Percentiles rank a stretch among this genome's conserved stretches.
Evolutionary conservation across 768 basidiomycete genomes (phyloP).

Genomic region (Mycena haematopus): DNA sequence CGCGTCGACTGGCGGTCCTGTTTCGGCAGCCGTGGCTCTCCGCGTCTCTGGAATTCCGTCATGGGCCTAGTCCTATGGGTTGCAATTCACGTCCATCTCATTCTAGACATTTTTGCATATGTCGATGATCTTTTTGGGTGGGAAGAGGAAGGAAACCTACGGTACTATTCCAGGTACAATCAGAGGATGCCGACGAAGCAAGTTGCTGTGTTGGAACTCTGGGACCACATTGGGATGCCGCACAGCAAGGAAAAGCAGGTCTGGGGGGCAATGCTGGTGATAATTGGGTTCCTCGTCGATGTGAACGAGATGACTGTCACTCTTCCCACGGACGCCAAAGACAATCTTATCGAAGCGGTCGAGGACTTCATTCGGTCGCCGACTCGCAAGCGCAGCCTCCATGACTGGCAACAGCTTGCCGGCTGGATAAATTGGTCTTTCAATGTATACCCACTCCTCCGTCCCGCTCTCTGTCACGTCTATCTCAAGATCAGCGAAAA

Average conservation of each 20-base stretch:
- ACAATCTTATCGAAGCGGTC: background rate
- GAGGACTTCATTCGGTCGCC: background rate
- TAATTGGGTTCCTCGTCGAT: too few relatives aligned
- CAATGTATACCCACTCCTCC: background rate
- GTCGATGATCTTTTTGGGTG: background rate
- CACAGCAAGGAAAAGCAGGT: too few relatives aligned
- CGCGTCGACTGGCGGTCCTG: background rate
- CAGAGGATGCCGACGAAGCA: slow-evolving; percentile 34
- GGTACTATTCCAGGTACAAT: slow-evolving; percentile 25
- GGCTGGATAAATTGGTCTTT: slow-evolving; percentile 3
- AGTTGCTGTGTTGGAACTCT: slow-evolving; percentile 36
- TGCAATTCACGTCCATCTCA: slow-evolving; percentile 29
- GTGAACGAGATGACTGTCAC: slow-evolving; percentile 29
- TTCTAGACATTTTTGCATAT: background rate
- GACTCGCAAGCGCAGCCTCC: too few relatives aligned
- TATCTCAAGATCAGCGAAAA: background rate
- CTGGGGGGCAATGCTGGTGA: too few relatives aligned
- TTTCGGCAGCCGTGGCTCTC: slow-evolving; percentile 2
- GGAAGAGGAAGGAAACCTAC: too few relatives aligned
- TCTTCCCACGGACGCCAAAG: slow-evolving; percentile 8
- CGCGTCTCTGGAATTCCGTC: slow-evolving; percentile 21
- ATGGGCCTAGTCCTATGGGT: slow-evolving; percentile 24
- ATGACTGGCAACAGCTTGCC: background rate
- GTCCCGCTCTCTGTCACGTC: background rate
- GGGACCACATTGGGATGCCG: too few relatives aligned